phyloP scores from a whole-genome alignment of 208 protist species.

The Leishmania mexicana region DNA sequence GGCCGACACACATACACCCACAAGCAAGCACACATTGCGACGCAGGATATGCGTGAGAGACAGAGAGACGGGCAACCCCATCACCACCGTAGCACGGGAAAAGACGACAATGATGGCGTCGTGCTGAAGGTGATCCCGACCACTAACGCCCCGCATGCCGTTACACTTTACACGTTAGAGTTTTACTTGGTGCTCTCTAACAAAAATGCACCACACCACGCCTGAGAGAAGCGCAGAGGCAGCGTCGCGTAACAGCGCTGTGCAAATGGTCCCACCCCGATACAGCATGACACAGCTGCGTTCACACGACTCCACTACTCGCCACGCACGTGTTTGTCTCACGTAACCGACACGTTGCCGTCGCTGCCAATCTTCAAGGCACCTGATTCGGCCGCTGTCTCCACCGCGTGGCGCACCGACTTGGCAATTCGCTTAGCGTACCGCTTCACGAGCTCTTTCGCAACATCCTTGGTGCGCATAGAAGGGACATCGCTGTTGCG shows the following conservation, averaged over 20 bases:
- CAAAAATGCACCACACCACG: neutral
- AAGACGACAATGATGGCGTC: neutral
- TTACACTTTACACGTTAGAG: neutral
- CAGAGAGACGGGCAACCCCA: neutral
- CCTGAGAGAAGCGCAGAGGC: neutral
- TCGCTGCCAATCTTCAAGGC: conserved; percentile 41
- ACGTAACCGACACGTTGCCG: conserved; percentile 33
- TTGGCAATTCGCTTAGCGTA: conserved; percentile 74
- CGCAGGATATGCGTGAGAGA: conserved; percentile 1
- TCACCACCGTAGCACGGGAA: neutral
- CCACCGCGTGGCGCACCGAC: conserved; percentile 46
- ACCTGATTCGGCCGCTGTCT: conserved; percentile 41
- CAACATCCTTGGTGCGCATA: conserved; percentile 49
- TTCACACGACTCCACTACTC: neutral
- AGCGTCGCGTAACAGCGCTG: neutral
- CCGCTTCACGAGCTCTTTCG: conserved; percentile 54
- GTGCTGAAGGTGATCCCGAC: neutral
- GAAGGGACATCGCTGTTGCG: conserved; percentile 23
- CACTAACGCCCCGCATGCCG: neutral
- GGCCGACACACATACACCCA: neutral
- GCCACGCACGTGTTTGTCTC: neutral
- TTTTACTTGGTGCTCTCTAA: too few relatives aligned
- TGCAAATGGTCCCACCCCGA: neutral
- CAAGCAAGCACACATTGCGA: neutral
- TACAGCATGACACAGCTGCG: neutral